phyloP scores from a whole-genome alignment of 1,284 basidiomycete genomes.

The Tranzscheliella williamsii region DNA sequence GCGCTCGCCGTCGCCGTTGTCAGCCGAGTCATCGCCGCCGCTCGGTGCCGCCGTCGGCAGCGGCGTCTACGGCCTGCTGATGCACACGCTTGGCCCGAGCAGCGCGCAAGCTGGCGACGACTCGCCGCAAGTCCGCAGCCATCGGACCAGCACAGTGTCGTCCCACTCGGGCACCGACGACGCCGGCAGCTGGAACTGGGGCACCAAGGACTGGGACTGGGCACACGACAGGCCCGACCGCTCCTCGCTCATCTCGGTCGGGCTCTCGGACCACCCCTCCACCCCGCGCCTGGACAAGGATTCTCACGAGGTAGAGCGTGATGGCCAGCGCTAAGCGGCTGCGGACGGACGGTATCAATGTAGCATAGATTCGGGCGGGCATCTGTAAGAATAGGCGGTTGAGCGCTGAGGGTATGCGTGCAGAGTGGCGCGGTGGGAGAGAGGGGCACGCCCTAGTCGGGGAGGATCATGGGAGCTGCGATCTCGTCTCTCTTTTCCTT shows the following conservation, averaged over 20 bases:
- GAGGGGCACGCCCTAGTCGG: too few relatives aligned
- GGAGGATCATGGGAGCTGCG: slow-evolving; percentile 70
- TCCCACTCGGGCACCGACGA: slow-evolving; percentile 3
- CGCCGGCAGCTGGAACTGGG: slow-evolving; percentile 17
- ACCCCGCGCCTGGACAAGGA: too few relatives aligned
- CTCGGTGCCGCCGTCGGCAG: slow-evolving; percentile 5
- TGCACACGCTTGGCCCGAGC: neutral
- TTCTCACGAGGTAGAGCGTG: too few relatives aligned
- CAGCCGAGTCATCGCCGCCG: slow-evolving; percentile 6
- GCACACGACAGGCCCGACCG: neutral
- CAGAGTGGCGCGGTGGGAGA: too few relatives aligned
- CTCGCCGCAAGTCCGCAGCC: too few relatives aligned
- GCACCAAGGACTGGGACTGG: slow-evolving; percentile 1
- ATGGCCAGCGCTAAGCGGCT: too few relatives aligned
- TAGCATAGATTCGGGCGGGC: too few relatives aligned
- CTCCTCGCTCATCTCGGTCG: neutral
- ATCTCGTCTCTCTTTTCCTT: slow-evolving; percentile 71
- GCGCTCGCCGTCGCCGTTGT: neutral
- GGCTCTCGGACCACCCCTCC: neutral
- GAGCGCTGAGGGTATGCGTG: too few relatives aligned
- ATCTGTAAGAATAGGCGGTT: too few relatives aligned
- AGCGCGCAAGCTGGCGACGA: neutral
- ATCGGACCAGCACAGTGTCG: neutral
- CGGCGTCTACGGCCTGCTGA: slow-evolving; percentile 18
- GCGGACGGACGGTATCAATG: too few relatives aligned